Evolutionary conservation across 768 basidiomycete genomes (phyloP), one percentile per base, ranked within the genome.

Genomic region (Coprinopsis cinerea): DNA sequence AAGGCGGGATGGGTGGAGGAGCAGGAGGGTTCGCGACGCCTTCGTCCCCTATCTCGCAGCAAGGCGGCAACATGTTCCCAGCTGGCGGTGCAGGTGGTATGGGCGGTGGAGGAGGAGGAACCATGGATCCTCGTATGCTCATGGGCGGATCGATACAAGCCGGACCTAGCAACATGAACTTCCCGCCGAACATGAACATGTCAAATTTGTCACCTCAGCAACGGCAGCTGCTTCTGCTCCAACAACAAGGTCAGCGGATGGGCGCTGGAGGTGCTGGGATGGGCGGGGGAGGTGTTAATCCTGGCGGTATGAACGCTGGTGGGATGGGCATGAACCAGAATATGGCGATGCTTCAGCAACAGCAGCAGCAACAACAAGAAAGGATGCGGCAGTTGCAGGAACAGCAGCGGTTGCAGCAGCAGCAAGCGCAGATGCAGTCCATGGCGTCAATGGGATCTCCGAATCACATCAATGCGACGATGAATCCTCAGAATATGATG

Each of bases 391-490:
- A 42, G 56, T 50, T 48, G 32, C 54, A 54, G 35, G 51, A 52
- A 45, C 49, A 23, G 40, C 34, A 48, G 60, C 67, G 64, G 57
- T 55, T 59, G 44, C 62, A 67, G 51, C 65, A 71, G 48, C 50
- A 57, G 35, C 40, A 44, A 32, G 60, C 57, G 26, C 59, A 61
- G 46, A 76, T 50, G 64, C 69, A 32, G 67, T 66, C 7, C 77
- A 78, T 17, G 75, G 75, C 63, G 54, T 67, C 43, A 61, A 66
- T 53, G 59, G 64, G 44, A 59, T 65, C 37, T 47, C 53, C 51
- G 32, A 49, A 32, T 56, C 59, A 26, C 7, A 18, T 9, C 30
- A 32, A 32, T 53, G 53, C 44, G 46, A 57, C 24, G 52, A 55
- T 43, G 59, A 57, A 34, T 28, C 54, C 11, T 51, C 62, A 41